Evolutionary conservation across 129 eudicot species (phyloP).

Genomic region (Pittosporum tobira): DNA sequence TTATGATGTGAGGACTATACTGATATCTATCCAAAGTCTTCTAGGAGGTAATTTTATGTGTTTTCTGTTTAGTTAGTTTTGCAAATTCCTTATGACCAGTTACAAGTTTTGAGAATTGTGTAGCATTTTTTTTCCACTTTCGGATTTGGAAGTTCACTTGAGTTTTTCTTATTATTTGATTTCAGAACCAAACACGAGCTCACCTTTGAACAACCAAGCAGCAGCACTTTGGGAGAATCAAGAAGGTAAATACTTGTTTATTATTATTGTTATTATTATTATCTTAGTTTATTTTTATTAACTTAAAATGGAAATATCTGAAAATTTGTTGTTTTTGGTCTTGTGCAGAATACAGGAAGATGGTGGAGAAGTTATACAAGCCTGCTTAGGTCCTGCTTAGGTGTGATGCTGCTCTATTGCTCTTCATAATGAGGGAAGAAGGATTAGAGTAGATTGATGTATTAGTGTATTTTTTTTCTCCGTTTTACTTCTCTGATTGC

Average conservation of each 20-base stretch:
- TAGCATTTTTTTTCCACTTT: background rate
- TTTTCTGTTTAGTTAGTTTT: background rate
- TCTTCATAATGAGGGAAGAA: too few relatives aligned
- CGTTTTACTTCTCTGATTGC: too few relatives aligned
- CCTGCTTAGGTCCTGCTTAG: conserved; percentile 18
- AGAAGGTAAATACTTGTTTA: conserved; percentile 45
- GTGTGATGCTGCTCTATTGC: too few relatives aligned
- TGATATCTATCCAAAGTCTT: conserved; percentile 82
- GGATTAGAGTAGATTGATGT: too few relatives aligned
- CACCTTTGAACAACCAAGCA: conserved; percentile 90
- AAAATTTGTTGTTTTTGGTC: background rate
- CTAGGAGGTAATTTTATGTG: conserved; percentile 52
- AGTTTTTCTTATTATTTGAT: background rate
- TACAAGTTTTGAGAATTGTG: background rate
- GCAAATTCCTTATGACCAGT: background rate
- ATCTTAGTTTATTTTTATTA: background rate
- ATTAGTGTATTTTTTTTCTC: too few relatives aligned
- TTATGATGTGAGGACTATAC: conserved; percentile 88
- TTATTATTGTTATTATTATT: background rate
- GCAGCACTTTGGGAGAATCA: conserved; percentile 92
- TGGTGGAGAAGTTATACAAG: conserved; percentile 84
- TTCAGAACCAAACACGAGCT: conserved; percentile 85
- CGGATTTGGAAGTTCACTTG: background rate
- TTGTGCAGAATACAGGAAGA: conserved; percentile 78
- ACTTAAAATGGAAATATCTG: too few relatives aligned